phyloP scores from a whole-genome alignment of 2,329 filamentous ascomycete genomes.

The Byssochlamys sp. region DNA sequence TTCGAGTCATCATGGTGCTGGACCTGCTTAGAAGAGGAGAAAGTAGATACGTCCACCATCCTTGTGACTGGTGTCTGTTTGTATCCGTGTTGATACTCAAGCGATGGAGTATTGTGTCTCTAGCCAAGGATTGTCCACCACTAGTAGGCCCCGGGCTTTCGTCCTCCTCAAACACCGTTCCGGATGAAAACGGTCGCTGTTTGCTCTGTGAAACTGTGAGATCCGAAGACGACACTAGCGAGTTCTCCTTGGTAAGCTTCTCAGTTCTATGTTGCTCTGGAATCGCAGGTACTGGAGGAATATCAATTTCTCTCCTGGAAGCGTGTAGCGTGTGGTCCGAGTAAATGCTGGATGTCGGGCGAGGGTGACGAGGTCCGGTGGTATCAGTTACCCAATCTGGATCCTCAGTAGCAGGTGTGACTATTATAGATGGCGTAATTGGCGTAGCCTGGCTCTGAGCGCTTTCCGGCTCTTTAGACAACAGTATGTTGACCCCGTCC shows the following conservation, averaged over 20 bases:
- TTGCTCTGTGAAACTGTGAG: slow-evolving; percentile 14
- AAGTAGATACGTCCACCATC: slow-evolving; percentile 42
- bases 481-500: slow-evolving; percentile 7
- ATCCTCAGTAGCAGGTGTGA: slow-evolving; percentile 36
- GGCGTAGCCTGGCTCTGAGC: slow-evolving; percentile 25
- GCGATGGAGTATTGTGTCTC: slow-evolving; percentile 19
- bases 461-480: slow-evolving; percentile 18
- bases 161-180: slow-evolving; percentile 30
- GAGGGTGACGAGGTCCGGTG: slow-evolving; percentile 15
- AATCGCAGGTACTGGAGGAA: slow-evolving; percentile 35
- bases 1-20: slow-evolving; percentile 22
- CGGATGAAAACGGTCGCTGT: slow-evolving; percentile 23
- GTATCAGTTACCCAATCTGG: slow-evolving; percentile 25
- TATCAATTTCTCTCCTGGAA: slow-evolving; percentile 14
- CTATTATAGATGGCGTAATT: slow-evolving; percentile 36
- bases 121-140: slow-evolving; percentile 15
- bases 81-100: slow-evolving; percentile 28
- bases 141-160: slow-evolving; percentile 11
- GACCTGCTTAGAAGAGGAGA: slow-evolving; percentile 35
- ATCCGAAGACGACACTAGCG: slow-evolving; percentile 7
- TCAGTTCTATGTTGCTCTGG: slow-evolving; percentile 19
- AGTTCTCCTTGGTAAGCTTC: slow-evolving; percentile 7
- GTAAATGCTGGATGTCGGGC: slow-evolving; percentile 36
- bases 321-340: slow-evolving; percentile 31
- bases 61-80: slow-evolving; percentile 35